phyloP scores from a whole-genome alignment of 2,329 filamentous ascomycete genomes.

The Sporothrix pallida region DNA sequence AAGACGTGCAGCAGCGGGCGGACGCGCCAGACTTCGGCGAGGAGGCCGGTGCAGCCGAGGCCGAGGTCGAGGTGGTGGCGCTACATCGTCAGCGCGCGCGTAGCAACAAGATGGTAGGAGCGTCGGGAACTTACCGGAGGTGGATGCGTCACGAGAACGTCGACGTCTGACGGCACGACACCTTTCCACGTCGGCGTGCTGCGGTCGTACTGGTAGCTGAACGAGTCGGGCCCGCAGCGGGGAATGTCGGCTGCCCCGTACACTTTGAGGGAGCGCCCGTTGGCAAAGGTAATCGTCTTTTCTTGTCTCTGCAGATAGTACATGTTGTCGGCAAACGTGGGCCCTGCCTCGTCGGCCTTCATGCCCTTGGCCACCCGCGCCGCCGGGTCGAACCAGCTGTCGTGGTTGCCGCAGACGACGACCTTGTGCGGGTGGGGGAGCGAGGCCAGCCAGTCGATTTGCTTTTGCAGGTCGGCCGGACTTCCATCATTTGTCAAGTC shows the following conservation, averaged over 20 bases:
- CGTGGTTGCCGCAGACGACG: slow-evolving; percentile 86
- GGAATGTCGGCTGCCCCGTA: slow-evolving; percentile 86
- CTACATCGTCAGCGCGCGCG: slow-evolving; percentile 42
- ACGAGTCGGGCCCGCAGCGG: slow-evolving; percentile 70
- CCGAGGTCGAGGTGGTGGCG: slow-evolving; percentile 72
- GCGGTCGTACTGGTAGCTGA: slow-evolving; percentile 75
- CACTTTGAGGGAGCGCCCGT: slow-evolving; percentile 66
- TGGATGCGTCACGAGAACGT: slow-evolving; percentile 81
- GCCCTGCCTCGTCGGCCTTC: slow-evolving; percentile 48
- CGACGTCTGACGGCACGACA: slow-evolving; percentile 72
- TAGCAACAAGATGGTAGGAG: background rate
- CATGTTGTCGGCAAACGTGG: slow-evolving; percentile 68
- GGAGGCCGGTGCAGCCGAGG: slow-evolving; percentile 72
- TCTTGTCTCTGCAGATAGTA: slow-evolving; percentile 76
- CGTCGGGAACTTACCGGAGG: slow-evolving; percentile 62
- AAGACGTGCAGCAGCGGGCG: slow-evolving; percentile 80
- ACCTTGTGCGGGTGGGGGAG: slow-evolving; percentile 82
- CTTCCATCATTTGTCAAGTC: slow-evolving; percentile 80
- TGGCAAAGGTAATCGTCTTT: slow-evolving; percentile 66
- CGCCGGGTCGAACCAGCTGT: slow-evolving; percentile 77
- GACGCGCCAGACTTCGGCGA: slow-evolving; percentile 75
- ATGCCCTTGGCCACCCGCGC: slow-evolving; percentile 64
- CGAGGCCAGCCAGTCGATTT: slow-evolving; percentile 79
- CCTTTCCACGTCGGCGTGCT: slow-evolving; percentile 72
- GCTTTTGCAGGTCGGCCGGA: slow-evolving; percentile 74